Percentiles rank a stretch among this genome's conserved stretches.
Evolutionary conservation across 192 early-diverging fungal genomes (phyloP).

Genomic region (Mortierella alpina): DNA sequence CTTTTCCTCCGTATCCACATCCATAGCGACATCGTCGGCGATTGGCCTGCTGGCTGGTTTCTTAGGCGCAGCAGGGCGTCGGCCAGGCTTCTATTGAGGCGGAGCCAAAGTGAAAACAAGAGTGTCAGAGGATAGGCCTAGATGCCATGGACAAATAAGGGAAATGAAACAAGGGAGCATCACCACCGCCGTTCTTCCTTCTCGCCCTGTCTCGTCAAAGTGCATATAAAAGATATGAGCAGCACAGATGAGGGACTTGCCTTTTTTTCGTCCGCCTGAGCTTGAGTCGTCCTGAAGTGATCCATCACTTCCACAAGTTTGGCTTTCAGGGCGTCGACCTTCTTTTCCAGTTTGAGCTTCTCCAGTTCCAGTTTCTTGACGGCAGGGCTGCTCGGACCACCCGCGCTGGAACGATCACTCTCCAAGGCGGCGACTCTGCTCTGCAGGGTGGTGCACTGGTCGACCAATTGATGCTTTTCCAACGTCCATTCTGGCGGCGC

Average conservation of each 20-base stretch:
- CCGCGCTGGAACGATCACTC: slow-evolving; percentile 13
- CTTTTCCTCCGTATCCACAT: not conserved
- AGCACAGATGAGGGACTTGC: slow-evolving; percentile 6
- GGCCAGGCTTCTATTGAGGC: too few relatives aligned
- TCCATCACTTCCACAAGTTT: slow-evolving; percentile 39
- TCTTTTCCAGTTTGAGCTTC: slow-evolving; percentile 28
- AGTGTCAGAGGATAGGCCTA: too few relatives aligned
- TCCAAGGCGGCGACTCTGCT: slow-evolving; percentile 25
- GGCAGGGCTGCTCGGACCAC: not conserved
- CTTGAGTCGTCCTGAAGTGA: slow-evolving; percentile 13
- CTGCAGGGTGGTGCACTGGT: slow-evolving; percentile 23
- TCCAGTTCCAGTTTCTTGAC: slow-evolving; percentile 18
- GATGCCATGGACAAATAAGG: not conserved
- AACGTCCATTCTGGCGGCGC: slow-evolving; percentile 41
- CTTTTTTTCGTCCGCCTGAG: slow-evolving; percentile 13
- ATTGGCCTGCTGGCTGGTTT: not conserved
- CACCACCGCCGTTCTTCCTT: too few relatives aligned
- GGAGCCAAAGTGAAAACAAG: too few relatives aligned
- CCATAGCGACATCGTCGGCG: not conserved
- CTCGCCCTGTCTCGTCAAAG: too few relatives aligned
- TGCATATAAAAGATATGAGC: not conserved
- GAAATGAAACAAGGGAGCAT: not conserved
- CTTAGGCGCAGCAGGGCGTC: too few relatives aligned
- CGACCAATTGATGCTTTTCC: slow-evolving; percentile 30
- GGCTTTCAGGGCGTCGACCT: slow-evolving; percentile 10